Base-by-base conservation (phyloP, 495 filamentous ascomycete species). In the Tuber borchii region DNA sequence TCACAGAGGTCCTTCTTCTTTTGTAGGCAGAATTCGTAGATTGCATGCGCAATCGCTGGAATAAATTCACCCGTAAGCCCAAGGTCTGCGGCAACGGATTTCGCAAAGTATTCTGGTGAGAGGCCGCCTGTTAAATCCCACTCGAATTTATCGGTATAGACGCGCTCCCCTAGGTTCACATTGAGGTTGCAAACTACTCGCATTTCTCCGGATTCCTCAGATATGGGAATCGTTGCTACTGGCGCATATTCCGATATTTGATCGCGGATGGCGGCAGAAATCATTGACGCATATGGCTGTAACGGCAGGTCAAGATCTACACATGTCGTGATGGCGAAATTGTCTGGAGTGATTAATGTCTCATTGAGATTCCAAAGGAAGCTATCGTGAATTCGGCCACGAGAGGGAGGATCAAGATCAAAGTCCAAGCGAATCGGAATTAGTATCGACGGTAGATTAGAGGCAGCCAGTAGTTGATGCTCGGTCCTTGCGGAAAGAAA, bases 301-400 rank as follows among this genome's bases (percentile, higher is more conserved):
- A 91, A 90, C 12, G 96, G 95, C 65, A 99, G 90, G 82, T 99
- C 96, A 71, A 98, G 88, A 83, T 99, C 95, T 78, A 96, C 93
- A 44, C 97, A 93, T 76, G 97, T 91, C n/a, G 87, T 88, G 74
- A 90, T 87, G 7, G 95, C 96, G 84, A 98, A 99, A 78, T 95
- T 91, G 82, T 99, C 95, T 6, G 95, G 97, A 0, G 95, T 99
- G 17, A 94, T 91, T 44, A 97, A 85, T 2, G 92, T 92, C 85
- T 99, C 95, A 84, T 98, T 94, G 16, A 99, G 87, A 82, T 99
- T 99, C 95, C 95, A 99, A 39, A 98, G 84, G 82, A 99, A 97
- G 40, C 90, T 91, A 79, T 99, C 95, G 83, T 97, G 93, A 46
- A 99, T 87, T 70, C 95, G 91, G 90, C 71, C 90, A 78, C 37